These are phyloP conservation scores for Rhizopus sp. DNA, from an alignment of 371 early-diverging fungal genomes.

Conservation along the genomic window DNA sequence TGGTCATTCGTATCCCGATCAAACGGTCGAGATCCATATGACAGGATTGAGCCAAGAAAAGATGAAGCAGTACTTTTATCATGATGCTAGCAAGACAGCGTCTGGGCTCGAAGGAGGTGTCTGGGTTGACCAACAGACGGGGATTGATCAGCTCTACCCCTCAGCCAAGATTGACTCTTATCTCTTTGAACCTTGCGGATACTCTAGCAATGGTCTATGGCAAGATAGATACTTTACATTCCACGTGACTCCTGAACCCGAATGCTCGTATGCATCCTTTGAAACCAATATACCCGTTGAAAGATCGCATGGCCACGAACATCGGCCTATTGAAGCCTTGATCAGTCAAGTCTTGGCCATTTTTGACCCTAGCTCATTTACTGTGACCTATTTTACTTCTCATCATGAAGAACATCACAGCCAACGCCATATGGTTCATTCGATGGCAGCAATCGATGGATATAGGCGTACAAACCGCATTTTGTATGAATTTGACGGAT, in stretches of 20 bases:
- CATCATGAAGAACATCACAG: conserved; percentile 45
- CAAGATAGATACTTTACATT: conserved; percentile 87
- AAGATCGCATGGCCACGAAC: conserved; percentile 32
- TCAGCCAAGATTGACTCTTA: conserved; percentile 76
- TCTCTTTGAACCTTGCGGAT: conserved; percentile 93
- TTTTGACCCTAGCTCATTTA: conserved; percentile 82
- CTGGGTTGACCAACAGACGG: conserved; percentile 71
- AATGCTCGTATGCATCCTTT: conserved; percentile 96
- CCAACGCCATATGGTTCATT: conserved; percentile 39
- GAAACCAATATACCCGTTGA: conserved; percentile 86
- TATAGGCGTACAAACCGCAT: conserved; percentile 70
- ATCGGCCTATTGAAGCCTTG: conserved; percentile 54
- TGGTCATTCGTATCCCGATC: conserved; percentile 59
- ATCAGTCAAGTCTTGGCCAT: conserved; percentile 75
- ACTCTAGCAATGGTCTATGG: conserved; percentile 88
- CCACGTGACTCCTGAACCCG: conserved; percentile 97
- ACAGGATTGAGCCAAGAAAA: conserved; percentile 77
- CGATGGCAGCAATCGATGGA: conserved; percentile 51
- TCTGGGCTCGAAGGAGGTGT: conserved; percentile 61
- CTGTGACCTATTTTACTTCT: conserved; percentile 81
- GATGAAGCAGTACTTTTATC: conserved; percentile 68
- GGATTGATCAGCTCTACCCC: conserved; percentile 78
- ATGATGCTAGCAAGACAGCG: conserved; percentile 44
- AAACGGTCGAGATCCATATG: conserved; percentile 95
- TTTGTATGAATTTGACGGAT: conserved; percentile 78